Base-by-base conservation (phyloP, 306 rosid species). In the Canavalia ensiformis region DNA sequence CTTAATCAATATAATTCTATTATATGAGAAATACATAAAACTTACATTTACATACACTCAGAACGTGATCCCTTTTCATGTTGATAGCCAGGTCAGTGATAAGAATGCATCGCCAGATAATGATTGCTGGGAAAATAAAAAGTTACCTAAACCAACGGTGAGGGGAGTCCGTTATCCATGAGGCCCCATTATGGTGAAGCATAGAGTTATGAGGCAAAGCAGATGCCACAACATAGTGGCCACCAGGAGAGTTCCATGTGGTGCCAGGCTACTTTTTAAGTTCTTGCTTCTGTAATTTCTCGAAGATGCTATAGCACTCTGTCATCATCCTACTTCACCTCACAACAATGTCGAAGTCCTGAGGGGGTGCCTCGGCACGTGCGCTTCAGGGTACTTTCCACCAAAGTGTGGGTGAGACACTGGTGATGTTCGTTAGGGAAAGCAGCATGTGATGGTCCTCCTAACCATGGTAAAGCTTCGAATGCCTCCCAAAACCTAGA, bases 121-220 rank as follows among this genome's bases (percentile, higher is more conserved):
- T 58, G 55, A 18, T 60, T 78, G 67, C 78, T 82, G 28, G 4
- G 3, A 10, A 18, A 42, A 33, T 72, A 92, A 49, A 90, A 83
- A 0, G 76, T 85, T n/a, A n/a, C n/a, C n/a, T n/a, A n/a, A n/a
- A n/a, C n/a, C n/a, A 44, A 92, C 59, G 8, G 87, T 89, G 3
- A 92, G n/a, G n/a, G 91, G 7, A 90, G 78, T 4, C 81, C 90
- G 46, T 83, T 76, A 6, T 90, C 87, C 86, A 87, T 73, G 3
- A 7, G 7, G 90, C 91, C 59, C 80, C 86, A 3, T 83, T 73
- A 8, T 83, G 79, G 13, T 85, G 80, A 2, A 63, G 57, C 7
- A 33, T 42, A 6, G 73, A 81, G 56, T 92, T 87, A 25, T 88
- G 77, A 28, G 94, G 92, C 80, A 92, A 10, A 8, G 52, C 49